Evolutionary conservation across 306 rosid species (phyloP).

Genomic region (Chamaecrista fasciculata): DNA sequence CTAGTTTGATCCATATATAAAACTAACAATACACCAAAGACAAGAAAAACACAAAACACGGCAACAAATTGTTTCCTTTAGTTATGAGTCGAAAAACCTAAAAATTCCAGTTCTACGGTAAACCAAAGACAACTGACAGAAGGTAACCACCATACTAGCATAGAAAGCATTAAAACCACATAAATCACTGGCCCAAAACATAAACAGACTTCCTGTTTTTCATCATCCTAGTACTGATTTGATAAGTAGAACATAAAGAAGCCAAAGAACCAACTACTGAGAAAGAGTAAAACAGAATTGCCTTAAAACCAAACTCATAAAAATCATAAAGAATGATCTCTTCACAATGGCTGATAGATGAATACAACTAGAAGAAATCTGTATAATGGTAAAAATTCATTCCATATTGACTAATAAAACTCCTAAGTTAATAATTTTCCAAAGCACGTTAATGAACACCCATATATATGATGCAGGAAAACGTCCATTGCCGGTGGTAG

Average conservation of each 20-base stretch:
- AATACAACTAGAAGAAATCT: background rate
- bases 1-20: constrained; percentile 17
- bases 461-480: background rate
- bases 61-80: background rate
- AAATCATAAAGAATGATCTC: background rate
- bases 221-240: background rate
- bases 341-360: background rate
- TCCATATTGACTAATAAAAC: background rate
- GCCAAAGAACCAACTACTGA: background rate
- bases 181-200: background rate
- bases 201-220: background rate
- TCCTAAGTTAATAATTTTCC: background rate
- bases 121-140: constrained; percentile 7
- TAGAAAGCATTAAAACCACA: constrained; percentile 14
- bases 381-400: background rate
- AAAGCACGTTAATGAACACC: background rate
- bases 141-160: background rate
- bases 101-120: background rate
- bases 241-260: background rate
- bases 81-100: constrained; percentile 10
- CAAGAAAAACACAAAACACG: constrained; percentile 2
- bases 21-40: background rate
- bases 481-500: background rate
- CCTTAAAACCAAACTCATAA: background rate
- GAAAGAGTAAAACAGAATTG: background rate